Evolutionary conservation across 164 flowering plant species (phyloP).

Genomic region (Buxus sempervirens): DNA sequence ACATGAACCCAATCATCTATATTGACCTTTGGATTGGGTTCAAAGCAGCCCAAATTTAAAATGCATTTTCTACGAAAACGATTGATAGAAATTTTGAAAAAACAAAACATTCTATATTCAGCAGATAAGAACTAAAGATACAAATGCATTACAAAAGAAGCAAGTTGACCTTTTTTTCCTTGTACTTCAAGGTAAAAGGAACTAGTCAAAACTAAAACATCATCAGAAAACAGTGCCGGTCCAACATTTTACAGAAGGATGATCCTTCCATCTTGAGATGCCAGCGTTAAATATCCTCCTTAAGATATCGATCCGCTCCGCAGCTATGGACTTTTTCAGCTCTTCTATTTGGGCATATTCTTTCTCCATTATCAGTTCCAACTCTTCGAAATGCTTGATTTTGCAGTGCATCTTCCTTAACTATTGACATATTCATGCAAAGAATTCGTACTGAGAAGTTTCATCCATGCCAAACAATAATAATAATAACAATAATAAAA

Average conservation of each 20-base stretch:
- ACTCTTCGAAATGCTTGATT: slow-evolving; percentile 58
- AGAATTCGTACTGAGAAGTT: too few relatives aligned
- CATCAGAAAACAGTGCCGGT: slow-evolving; percentile 10
- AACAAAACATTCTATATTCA: too few relatives aligned
- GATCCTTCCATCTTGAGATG: slow-evolving; percentile 55
- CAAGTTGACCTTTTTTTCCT: neutral
- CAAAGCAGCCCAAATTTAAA: too few relatives aligned
- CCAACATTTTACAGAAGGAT: slow-evolving; percentile 23
- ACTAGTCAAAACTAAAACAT: neutral
- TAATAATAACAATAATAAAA: too few relatives aligned
- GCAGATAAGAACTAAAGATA: neutral
- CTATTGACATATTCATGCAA: slow-evolving; percentile 28
- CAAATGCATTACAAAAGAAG: neutral
- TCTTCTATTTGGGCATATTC: slow-evolving; percentile 52
- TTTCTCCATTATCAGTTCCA: slow-evolving; percentile 70
- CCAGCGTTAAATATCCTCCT: slow-evolving; percentile 39
- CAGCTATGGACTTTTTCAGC: slow-evolving; percentile 45
- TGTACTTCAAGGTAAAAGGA: neutral
- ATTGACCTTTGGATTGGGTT: too few relatives aligned
- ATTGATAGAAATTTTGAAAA: too few relatives aligned
- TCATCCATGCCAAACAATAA: too few relatives aligned
- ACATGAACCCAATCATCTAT: too few relatives aligned
- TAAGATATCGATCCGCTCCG: slow-evolving; percentile 47
- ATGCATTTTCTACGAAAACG: too few relatives aligned
- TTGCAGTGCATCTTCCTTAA: slow-evolving; percentile 67